A percentile compares a stretch with the other conserved stretches of the same genome.
phyloP scores from a whole-genome alignment of 257 asterid genomes.

The Solanum habrochaites region DNA sequence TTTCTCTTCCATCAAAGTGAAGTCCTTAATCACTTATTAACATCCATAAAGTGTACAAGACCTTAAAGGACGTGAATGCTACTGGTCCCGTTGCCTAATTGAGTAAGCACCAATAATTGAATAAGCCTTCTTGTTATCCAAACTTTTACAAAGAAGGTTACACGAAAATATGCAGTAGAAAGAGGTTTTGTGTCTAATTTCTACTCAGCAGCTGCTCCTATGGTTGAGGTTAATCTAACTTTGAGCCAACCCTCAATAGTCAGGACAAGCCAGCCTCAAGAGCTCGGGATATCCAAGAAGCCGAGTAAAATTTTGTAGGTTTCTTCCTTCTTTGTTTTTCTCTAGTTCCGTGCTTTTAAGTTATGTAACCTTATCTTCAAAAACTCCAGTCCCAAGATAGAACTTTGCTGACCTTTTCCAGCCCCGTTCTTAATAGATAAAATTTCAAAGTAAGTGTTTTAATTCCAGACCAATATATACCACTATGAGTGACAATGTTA shows the following conservation, averaged over 20 bases:
- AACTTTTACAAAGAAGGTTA: background rate
- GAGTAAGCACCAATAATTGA: background rate
- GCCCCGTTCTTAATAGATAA: background rate
- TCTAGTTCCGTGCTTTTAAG: background rate
- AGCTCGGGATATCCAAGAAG: background rate
- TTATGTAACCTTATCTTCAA: background rate
- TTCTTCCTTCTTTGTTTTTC: background rate
- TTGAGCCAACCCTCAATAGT: background rate
- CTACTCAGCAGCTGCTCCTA: background rate
- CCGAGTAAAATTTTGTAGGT: background rate
- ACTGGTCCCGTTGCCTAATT: background rate
- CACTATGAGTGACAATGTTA: background rate
- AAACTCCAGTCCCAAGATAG: background rate
- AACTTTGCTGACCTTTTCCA: background rate
- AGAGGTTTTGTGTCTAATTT: background rate
- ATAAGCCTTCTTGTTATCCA: background rate
- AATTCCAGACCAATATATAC: background rate
- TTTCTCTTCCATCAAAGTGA: background rate
- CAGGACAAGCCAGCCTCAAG: background rate
- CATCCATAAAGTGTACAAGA: background rate
- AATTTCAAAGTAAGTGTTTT: background rate
- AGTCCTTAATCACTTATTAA: background rate
- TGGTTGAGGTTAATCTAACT: background rate
- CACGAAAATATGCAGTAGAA: background rate
- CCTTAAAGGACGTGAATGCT: background rate